Conservation (phyloP, 1,284 basidiomycete genomes). For the Singerocomus inundabilis region DNA sequence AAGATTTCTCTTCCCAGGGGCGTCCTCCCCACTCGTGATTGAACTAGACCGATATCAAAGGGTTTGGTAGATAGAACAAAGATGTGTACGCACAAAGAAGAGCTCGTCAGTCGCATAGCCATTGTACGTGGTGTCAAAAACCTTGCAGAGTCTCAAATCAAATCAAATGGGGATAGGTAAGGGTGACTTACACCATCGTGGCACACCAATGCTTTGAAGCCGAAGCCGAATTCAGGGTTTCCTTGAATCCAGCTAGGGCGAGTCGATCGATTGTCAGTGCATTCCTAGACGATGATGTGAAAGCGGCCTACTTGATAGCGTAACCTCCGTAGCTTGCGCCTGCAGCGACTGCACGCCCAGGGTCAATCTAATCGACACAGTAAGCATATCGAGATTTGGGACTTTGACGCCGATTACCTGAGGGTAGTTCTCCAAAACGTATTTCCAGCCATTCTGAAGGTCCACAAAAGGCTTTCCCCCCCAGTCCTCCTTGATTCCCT, state of each 20-base stretch:
- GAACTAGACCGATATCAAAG: slow-evolving; percentile 45
- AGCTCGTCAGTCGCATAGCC: slow-evolving; percentile 83
- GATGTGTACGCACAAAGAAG: slow-evolving; percentile 65
- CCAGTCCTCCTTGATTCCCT: slow-evolving; percentile 78
- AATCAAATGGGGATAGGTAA: background rate
- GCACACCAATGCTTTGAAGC: slow-evolving; percentile 86
- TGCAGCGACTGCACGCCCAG: slow-evolving; percentile 76
- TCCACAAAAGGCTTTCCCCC: slow-evolving; percentile 87
- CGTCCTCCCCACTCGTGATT: slow-evolving; percentile 83
- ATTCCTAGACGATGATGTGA: background rate
- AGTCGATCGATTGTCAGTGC: slow-evolving; percentile 4
- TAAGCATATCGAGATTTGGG: background rate
- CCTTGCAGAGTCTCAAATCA: slow-evolving; percentile 34
- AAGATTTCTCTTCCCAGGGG: slow-evolving; percentile 68
- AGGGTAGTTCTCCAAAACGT: slow-evolving; percentile 66
- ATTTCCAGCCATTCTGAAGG: slow-evolving; percentile 73
- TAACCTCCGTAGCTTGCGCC: slow-evolving; percentile 83
- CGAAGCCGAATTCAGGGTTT: slow-evolving; percentile 80
- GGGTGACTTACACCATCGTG: slow-evolving; percentile 73
- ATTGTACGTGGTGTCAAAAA: slow-evolving; percentile 71
- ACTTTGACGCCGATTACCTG: slow-evolving; percentile 47
- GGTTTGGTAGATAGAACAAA: background rate
- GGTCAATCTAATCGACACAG: slow-evolving; percentile 59
- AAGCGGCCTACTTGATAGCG: slow-evolving; percentile 66
- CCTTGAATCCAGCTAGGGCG: slow-evolving; percentile 85